These are phyloP conservation scores for Tephrocybe sp. DNA, from an alignment of 768 basidiomycete species.

Conservation along the genomic window DNA sequence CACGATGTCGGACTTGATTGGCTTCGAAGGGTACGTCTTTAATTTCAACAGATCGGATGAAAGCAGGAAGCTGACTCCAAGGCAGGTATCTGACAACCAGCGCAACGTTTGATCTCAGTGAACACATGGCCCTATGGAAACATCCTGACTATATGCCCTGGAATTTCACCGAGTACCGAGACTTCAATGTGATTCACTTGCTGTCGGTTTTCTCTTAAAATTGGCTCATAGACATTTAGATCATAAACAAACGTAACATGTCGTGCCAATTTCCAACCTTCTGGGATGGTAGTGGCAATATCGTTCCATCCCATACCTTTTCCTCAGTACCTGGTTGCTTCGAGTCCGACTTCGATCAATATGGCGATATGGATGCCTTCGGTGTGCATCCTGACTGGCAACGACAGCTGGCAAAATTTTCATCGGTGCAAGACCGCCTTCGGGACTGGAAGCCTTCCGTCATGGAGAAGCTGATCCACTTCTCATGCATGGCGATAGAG, in stretches of 20 bases:
- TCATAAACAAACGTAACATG: constrained; percentile 65
- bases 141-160: constrained; percentile 74
- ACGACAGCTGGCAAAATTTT: constrained; percentile 91
- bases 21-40: constrained; percentile 68
- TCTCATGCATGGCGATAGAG: constrained; percentile 83
- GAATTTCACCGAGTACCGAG: constrained; percentile 82
- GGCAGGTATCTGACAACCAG: constrained; percentile 75
- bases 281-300: constrained; percentile 74
- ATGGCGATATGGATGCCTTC: constrained; percentile 95
- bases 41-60: no score
- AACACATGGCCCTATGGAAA: constrained; percentile 77
- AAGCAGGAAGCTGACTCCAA: not conserved
- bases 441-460: constrained; percentile 86
- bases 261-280: constrained; percentile 77
- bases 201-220: no score
- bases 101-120: constrained; percentile 74
- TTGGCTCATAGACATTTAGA: no score
- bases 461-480: constrained; percentile 71
- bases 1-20: constrained; percentile 86
- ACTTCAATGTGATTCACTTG: constrained; percentile 76
- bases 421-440: constrained; percentile 93
- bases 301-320: constrained; percentile 47
- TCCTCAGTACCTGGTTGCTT: constrained; percentile 64
- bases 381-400: constrained; percentile 94
- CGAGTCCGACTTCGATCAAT: constrained; percentile 88